phyloP scores from a whole-genome alignment of 2,329 filamentous ascomycete genomes.

The Monilinia aucupariae region DNA sequence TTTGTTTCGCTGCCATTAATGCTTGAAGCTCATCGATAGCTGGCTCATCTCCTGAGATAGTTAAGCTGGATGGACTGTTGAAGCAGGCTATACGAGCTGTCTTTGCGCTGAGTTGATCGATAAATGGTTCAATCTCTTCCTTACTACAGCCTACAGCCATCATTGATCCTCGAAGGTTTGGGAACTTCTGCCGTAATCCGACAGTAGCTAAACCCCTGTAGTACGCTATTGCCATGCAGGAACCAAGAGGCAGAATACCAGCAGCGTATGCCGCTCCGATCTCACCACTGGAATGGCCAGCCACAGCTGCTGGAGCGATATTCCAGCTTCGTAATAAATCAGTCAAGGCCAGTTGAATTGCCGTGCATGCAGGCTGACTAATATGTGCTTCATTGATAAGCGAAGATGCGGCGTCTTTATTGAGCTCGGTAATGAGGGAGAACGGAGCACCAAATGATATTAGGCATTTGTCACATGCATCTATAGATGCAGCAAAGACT shows the following conservation, averaged over 20 bases:
- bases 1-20: slow-evolving; percentile 23
- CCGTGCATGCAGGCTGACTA: slow-evolving; percentile 42
- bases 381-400: slow-evolving; percentile 37
- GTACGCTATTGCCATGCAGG: slow-evolving; percentile 31
- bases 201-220: slow-evolving; percentile 30
- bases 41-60: slow-evolving; percentile 25
- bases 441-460: slow-evolving; percentile 31
- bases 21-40: slow-evolving; percentile 22
- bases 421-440: slow-evolving; percentile 32
- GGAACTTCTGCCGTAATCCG: slow-evolving; percentile 33
- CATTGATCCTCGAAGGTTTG: slow-evolving; percentile 42
- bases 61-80: slow-evolving; percentile 27
- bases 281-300: slow-evolving; percentile 34
- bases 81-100: slow-evolving; percentile 31
- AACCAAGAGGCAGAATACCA: slow-evolving; percentile 23
- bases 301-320: slow-evolving; percentile 32
- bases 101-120: slow-evolving; percentile 12
- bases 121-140: slow-evolving; percentile 23
- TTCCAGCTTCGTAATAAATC: slow-evolving; percentile 38
- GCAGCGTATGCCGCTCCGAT: slow-evolving; percentile 33
- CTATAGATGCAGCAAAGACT: slow-evolving; percentile 35
- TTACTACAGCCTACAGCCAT: slow-evolving; percentile 40
- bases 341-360: slow-evolving; percentile 43
- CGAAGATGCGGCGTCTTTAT: slow-evolving; percentile 34
- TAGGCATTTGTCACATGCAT: slow-evolving; percentile 31